phyloP scores from a whole-genome alignment of 176 grass and related monocot genomes.

The Phoenix dactylifera region DNA sequence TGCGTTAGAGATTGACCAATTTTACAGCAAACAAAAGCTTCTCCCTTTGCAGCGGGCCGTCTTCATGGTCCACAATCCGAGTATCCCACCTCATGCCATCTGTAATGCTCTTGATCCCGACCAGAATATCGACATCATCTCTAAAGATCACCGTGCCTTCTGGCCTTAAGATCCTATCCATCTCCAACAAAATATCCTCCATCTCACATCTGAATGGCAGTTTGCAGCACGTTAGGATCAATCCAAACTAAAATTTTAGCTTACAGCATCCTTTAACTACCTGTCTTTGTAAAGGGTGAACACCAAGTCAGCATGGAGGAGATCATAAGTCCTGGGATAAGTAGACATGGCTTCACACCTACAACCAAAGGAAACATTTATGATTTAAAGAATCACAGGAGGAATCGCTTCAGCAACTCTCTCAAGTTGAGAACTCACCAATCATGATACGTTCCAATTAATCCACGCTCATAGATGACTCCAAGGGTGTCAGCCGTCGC shows the following conservation, averaged over 20 bases:
- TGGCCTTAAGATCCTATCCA: conserved; percentile 23
- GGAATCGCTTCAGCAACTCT: background rate
- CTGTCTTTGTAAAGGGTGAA: conserved; percentile 23
- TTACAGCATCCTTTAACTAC: background rate
- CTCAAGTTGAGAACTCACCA: conserved; percentile 10
- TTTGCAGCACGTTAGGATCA: background rate
- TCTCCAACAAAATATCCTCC: conserved; percentile 25
- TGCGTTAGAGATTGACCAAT: background rate
- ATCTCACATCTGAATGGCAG: conserved; percentile 10
- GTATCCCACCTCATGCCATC: conserved; percentile 24
- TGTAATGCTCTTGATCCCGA: conserved; percentile 13
- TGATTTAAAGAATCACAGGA: background rate
- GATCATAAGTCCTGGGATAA: conserved; percentile 32
- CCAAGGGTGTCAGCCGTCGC: conserved; percentile 11
- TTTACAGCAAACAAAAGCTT: conserved; percentile 21
- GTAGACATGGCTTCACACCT: conserved; percentile 25
- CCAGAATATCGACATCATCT: conserved; percentile 17
- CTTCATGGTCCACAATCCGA: conserved; percentile 20
- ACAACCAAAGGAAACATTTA: conserved; percentile 8
- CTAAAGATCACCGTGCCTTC: conserved; percentile 29
- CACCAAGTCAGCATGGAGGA: conserved; percentile 17
- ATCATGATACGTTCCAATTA: conserved; percentile 32
- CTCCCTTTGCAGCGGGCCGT: conserved; percentile 20
- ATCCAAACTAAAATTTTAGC: no score
- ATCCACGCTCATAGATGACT: conserved; percentile 26